Percentiles rank a stretch among this genome's conserved stretches.
Evolutionary conservation across 352 stramenopile species (phyloP).

Genomic region (Globisporangium polare): DNA sequence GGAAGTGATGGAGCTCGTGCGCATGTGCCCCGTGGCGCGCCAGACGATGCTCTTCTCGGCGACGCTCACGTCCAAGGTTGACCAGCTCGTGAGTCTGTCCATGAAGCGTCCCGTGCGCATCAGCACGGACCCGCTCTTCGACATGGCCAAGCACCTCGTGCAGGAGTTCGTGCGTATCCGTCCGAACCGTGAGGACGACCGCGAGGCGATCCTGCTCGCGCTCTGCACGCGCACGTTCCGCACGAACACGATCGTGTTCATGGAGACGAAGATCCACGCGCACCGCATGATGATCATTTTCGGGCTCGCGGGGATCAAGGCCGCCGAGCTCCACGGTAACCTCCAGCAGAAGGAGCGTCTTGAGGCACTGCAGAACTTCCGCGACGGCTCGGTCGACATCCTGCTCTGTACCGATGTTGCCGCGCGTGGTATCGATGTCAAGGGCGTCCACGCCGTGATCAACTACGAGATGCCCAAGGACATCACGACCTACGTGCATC

Average conservation of each 20-base stretch:
- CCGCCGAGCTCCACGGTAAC: slow-evolving; percentile 98
- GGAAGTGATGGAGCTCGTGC: slow-evolving; percentile 95
- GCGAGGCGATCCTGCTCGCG: slow-evolving; percentile 94
- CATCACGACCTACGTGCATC: slow-evolving; percentile 98
- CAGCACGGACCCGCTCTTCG: slow-evolving; percentile 90
- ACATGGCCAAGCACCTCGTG: slow-evolving; percentile 95
- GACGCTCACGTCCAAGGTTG: slow-evolving; percentile 97
- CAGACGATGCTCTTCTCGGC: slow-evolving; percentile 99
- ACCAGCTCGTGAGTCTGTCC: slow-evolving; percentile 95
- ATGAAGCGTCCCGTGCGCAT: slow-evolving; percentile 97
- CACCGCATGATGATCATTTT: slow-evolving; percentile 98
- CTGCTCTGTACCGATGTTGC: slow-evolving; percentile 98
- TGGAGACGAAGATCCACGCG: slow-evolving; percentile 96
- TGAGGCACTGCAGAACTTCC: slow-evolving; percentile 95
- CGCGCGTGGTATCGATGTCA: slow-evolving; percentile 98
- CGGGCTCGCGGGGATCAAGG: slow-evolving; percentile 94
- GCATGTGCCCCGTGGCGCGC: slow-evolving; percentile 91
- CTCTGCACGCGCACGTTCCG: slow-evolving; percentile 95
- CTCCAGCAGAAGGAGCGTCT: slow-evolving; percentile 96
- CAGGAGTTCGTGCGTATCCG: slow-evolving; percentile 99
- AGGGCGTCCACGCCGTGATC: slow-evolving; percentile 97
- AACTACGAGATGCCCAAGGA: slow-evolving; percentile 99
- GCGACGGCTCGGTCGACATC: slow-evolving; percentile 93
- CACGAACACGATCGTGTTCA: slow-evolving; percentile 98
- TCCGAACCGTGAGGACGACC: slow-evolving; percentile 87